Percentiles rank a stretch among this genome's conserved stretches.
These are phyloP conservation scores for Pichia californica DNA, from an alignment of 805 yeast species.

Conservation along the genomic window DNA sequence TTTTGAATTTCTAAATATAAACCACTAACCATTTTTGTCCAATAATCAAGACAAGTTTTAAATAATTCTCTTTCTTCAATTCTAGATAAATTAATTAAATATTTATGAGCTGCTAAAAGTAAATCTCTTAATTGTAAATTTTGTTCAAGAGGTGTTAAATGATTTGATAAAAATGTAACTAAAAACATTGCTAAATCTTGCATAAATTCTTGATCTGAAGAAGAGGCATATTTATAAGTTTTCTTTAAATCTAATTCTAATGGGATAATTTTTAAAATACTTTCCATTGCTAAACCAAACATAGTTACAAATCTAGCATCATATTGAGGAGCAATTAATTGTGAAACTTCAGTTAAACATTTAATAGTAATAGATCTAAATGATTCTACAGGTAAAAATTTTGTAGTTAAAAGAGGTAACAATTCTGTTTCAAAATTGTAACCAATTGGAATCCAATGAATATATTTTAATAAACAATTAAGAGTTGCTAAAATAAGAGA, in stretches of 20 bases:
- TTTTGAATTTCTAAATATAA: constrained; percentile 81
- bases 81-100: constrained; percentile 76
- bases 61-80: constrained; percentile 95
- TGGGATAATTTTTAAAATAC: constrained; percentile 64
- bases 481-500: constrained; percentile 80
- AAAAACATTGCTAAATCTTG: constrained; percentile 94
- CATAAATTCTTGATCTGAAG: constrained; percentile 85
- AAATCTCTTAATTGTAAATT: constrained; percentile 45
- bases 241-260: constrained; percentile 61
- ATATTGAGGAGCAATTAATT: constrained; percentile 50
- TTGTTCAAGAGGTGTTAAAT: constrained; percentile 58
- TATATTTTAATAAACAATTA: constrained; percentile 72
- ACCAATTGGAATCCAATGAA: constrained; percentile 91
- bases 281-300: constrained; percentile 70
- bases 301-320: constrained; percentile 55
- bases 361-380: constrained; percentile 82
- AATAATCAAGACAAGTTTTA: constrained; percentile 91
- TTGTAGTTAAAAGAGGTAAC: constrained; percentile 61
- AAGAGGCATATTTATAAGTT: constrained; percentile 67
- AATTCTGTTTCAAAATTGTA: constrained; percentile 86
- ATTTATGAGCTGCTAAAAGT: constrained; percentile 66
- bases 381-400: constrained; percentile 70
- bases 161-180: constrained; percentile 75
- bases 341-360: constrained; percentile 87
- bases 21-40: constrained; percentile 80